A percentile compares a stretch with the other conserved stretches of the same genome.
Conservation (phyloP, 2,329 filamentous ascomycete species). For the Colletotrichum shisoi region DNA sequence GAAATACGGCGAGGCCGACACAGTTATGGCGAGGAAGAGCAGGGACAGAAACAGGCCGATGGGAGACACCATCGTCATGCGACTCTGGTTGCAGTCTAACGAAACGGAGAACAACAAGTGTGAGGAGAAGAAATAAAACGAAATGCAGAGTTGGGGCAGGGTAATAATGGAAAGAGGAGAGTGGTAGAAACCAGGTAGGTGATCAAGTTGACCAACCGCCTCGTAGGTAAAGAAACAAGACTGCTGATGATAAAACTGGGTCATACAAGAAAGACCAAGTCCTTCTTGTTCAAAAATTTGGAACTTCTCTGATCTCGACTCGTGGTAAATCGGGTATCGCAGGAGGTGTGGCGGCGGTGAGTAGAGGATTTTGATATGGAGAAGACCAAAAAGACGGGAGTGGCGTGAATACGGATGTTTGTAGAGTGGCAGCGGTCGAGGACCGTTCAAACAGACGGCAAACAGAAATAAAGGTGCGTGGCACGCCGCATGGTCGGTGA, state of each 20-base stretch:
- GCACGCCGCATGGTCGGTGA: constrained; percentile 9
- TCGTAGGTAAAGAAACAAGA: neutral
- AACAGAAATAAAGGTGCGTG: neutral
- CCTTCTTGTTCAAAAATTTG: neutral
- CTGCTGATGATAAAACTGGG: neutral
- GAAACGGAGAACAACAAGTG: neutral
- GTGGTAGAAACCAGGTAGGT: neutral
- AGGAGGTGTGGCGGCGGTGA: too few species aligned
- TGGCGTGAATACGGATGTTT: neutral
- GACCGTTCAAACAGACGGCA: neutral
- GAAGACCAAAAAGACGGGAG: neutral
- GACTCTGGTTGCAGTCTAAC: neutral
- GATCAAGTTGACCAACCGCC: neutral
- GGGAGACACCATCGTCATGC: constrained; percentile 15
- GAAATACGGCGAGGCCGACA: constrained; percentile 6
- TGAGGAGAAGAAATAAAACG: neutral
- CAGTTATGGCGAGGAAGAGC: constrained; percentile 13
- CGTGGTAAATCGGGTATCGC: neutral
- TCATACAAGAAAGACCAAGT: neutral
- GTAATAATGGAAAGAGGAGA: neutral
- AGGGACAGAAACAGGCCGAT: constrained; percentile 12
- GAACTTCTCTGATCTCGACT: neutral
- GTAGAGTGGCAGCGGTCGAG: neutral
- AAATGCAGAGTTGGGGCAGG: neutral
- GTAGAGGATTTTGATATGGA: too few species aligned